phyloP scores from a whole-genome alignment of 2,329 filamentous ascomycete genomes.

The Neonectria hederae region DNA sequence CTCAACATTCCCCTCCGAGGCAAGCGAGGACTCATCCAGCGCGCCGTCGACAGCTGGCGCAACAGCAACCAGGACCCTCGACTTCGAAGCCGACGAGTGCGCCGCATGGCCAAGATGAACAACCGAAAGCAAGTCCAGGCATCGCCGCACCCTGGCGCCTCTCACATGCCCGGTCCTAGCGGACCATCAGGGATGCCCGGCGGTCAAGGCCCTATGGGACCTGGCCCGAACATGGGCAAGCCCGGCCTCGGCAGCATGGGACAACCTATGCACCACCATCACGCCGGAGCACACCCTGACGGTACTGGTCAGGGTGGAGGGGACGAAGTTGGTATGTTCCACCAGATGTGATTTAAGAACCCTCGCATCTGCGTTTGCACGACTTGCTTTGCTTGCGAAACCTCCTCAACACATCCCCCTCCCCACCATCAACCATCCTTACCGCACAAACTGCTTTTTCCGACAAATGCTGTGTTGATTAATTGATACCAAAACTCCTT shows the following conservation, averaged over 20 bases:
- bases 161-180: slow-evolving; percentile 74
- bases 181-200: slow-evolving; percentile 72
- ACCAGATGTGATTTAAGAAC: slow-evolving; percentile 78
- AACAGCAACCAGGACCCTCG: slow-evolving; percentile 98
- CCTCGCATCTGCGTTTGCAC: slow-evolving; percentile 51
- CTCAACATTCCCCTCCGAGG: slow-evolving; percentile 90
- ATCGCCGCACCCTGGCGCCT: slow-evolving; percentile 62
- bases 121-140: slow-evolving; percentile 78
- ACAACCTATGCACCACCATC: slow-evolving; percentile 75
- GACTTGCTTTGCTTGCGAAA: slow-evolving; percentile 38
- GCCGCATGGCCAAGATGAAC: slow-evolving; percentile 96
- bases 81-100: slow-evolving; percentile 88
- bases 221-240: slow-evolving; percentile 69
- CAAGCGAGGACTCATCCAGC: slow-evolving; percentile 94
- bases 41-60: slow-evolving; percentile 97
- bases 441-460: slow-evolving; percentile 37
- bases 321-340: slow-evolving; percentile 98
- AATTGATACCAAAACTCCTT: slow-evolving; percentile 51
- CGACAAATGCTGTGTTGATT: slow-evolving; percentile 46
- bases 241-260: slow-evolving; percentile 74
- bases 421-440: slow-evolving; percentile 27
- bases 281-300: slow-evolving; percentile 49
- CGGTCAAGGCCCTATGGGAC: slow-evolving; percentile 69
- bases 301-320: slow-evolving; percentile 72
- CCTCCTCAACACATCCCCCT: slow-evolving; percentile 27